phyloP scores from a whole-genome alignment of 2,329 filamentous ascomycete species.

The Claviceps citrina region DNA sequence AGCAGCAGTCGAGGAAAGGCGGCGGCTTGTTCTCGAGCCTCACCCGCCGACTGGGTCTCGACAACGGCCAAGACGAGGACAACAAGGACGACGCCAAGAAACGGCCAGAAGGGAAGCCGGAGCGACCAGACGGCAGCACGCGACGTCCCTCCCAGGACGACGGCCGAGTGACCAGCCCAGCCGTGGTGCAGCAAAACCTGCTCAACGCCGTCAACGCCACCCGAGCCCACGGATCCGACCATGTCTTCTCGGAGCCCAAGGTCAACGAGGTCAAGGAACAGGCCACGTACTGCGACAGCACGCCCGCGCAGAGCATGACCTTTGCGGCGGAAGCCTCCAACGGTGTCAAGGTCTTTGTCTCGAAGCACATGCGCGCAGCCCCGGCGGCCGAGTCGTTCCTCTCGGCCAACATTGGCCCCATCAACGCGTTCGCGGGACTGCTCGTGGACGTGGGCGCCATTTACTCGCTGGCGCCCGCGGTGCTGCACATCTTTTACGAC shows the following conservation, averaged over 20 bases:
- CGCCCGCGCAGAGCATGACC: slow-evolving; percentile 55
- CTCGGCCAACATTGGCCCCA: slow-evolving; percentile 37
- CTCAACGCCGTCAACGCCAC: slow-evolving; percentile 66
- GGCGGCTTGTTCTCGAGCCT: slow-evolving; percentile 52
- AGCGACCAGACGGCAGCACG: slow-evolving; percentile 27
- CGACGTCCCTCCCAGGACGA: slow-evolving; percentile 22
- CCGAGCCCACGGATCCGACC: slow-evolving; percentile 57
- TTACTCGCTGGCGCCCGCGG: slow-evolving; percentile 53
- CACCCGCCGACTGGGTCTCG: slow-evolving; percentile 52
- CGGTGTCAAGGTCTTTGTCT: slow-evolving; percentile 59
- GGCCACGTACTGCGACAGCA: slow-evolving; percentile 72
- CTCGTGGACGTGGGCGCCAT: slow-evolving; percentile 55
- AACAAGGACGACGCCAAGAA: slow-evolving; percentile 27
- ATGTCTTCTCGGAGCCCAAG: slow-evolving; percentile 56
- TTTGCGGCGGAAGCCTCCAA: slow-evolving; percentile 55
- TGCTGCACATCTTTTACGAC: slow-evolving; percentile 80
- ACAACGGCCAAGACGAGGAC: slow-evolving; percentile 24
- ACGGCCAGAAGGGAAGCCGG: slow-evolving; percentile 26
- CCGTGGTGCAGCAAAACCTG: slow-evolving; percentile 52
- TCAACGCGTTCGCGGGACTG: slow-evolving; percentile 55
- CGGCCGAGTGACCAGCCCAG: slow-evolving; percentile 43
- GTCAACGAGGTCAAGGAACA: slow-evolving; percentile 66
- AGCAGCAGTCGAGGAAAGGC: slow-evolving; percentile 24
- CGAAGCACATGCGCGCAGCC: slow-evolving; percentile 34
- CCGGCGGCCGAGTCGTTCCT: slow-evolving; percentile 43